phyloP scores from a whole-genome alignment of 495 filamentous ascomycete species.

The Xeromyces bisporus region DNA sequence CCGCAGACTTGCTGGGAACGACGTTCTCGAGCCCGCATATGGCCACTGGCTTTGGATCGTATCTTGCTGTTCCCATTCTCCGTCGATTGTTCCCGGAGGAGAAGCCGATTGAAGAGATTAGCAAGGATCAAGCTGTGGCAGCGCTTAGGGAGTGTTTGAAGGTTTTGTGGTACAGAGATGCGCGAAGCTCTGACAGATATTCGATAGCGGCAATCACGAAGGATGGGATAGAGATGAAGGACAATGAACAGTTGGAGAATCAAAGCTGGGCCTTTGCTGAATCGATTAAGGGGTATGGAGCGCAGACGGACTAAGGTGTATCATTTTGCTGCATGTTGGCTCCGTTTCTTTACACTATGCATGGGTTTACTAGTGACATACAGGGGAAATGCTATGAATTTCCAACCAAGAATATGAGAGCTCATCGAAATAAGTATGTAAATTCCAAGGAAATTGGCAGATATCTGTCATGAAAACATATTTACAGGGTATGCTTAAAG shows the following conservation, averaged over 20 bases:
- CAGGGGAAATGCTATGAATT: too few species aligned
- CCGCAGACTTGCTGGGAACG: conserved; percentile 82
- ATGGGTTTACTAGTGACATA: too few species aligned
- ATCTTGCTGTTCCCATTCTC: conserved; percentile 83
- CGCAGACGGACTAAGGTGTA: conserved; percentile 33
- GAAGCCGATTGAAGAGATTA: conserved; percentile 47
- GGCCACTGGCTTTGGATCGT: conserved; percentile 85
- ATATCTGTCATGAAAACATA: too few species aligned
- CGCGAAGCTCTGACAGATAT: conserved; percentile 78
- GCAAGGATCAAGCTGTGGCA: conserved; percentile 59
- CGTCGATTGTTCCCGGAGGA: conserved; percentile 70
- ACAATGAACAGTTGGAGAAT: conserved; percentile 56
- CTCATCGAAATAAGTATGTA: too few species aligned
- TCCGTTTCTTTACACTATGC: too few species aligned
- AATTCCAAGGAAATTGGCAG: too few species aligned
- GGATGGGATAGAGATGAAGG: conserved; percentile 61
- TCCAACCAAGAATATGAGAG: too few species aligned
- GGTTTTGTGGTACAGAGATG: conserved; percentile 94
- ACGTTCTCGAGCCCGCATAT: conserved; percentile 74
- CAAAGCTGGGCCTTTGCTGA: conserved; percentile 98
- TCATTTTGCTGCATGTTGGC: not conserved
- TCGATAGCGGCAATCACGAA: conserved; percentile 77
- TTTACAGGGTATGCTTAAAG: conserved; percentile 21
- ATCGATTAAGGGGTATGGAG: conserved; percentile 61
- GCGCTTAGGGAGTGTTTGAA: conserved; percentile 88